A percentile compares a stretch with the other conserved stretches of the same genome.
Evolutionary conservation across 2,329 filamentous ascomycete genomes (phyloP).

Genomic region (Cadophora sp.): DNA sequence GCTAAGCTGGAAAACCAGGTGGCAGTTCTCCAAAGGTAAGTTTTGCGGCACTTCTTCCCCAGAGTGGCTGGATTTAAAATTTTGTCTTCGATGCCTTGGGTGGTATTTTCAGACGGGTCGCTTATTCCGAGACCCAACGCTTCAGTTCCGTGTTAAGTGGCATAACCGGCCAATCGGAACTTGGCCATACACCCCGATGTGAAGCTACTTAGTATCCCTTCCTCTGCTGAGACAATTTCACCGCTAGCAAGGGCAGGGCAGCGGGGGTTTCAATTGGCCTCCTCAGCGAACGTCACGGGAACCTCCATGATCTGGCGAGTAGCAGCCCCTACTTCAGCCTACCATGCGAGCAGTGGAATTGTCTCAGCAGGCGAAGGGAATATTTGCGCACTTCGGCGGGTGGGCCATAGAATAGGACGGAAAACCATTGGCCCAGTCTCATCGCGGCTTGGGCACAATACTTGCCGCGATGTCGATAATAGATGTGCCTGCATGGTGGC

Average conservation of each 20-base stretch:
- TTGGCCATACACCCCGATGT: not conserved
- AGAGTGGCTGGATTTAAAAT: not conserved
- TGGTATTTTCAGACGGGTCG: not conserved
- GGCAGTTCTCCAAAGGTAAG: no score
- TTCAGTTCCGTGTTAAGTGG: not conserved
- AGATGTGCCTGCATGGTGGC: not conserved
- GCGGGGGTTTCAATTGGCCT: no score
- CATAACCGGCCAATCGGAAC: not conserved
- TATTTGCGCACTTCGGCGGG: not conserved
- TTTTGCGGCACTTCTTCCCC: not conserved
- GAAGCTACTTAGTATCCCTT: no score
- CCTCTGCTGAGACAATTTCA: no score
- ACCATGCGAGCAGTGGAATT: no score
- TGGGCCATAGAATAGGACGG: not conserved
- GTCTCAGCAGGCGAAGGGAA: no score
- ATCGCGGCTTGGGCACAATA: not conserved
- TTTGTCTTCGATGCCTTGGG: not conserved
- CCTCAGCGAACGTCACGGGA: no score
- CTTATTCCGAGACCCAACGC: not conserved
- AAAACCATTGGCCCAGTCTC: not conserved
- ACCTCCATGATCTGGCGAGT: no score
- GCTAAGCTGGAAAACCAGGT: no score
- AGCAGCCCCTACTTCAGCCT: no score
- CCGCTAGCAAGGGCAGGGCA: no score
- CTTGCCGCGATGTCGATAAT: not conserved